Base-by-base conservation (phyloP, 495 filamentous ascomycete genomes). In the Penicillium salamii region DNA sequence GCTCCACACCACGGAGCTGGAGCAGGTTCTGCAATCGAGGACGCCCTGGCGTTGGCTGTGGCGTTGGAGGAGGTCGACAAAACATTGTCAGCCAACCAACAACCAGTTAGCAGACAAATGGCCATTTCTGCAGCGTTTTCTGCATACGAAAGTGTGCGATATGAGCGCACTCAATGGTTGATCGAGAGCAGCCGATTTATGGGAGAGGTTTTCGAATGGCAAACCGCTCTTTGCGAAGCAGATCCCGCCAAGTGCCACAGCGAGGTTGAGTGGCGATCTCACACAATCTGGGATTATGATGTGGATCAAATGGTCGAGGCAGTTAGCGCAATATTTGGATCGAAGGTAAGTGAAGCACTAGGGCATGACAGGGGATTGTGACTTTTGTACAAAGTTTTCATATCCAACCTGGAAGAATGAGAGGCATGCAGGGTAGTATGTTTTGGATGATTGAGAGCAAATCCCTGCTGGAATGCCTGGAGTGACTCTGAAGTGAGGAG, bases 21-120 rank as follows among this genome's bases (percentile, higher is more conserved):
- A 0, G 81, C 76, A 0, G 80, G 80, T 0, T 70, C 79, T 54
- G 78, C 77, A 12, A 69, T 83, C 37, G 80, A 85, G 58, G 80
- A 83, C 50, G 76, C 69, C 0, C 50, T 76, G 15, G 70, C 71
- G 14, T 59, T 83, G 7, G 65, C 73, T 1, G 67, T 36, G 1
- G 19, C 79, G 31, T 46, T 81, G 11, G 45, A 55, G 3, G 55
- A 32, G 47, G n/a, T 8, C 7, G 11, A 9, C 4, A 36, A 9
- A 20, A 1, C 4, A 9, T 5, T 3, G 29, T 7, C 7, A 8
- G 12, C 7, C 3, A 32, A 5, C 7, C 5, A 32, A 7, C 3
- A 12, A 3, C 7, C 18, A 23, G 21, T 7, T 15, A n/a, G 12
- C 3, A 41, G 15, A 19, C 1, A 13, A 20, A 21, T 6, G 11